Base-by-base conservation (phyloP, 768 basidiomycete genomes). In the Lactarius psammicola region DNA sequence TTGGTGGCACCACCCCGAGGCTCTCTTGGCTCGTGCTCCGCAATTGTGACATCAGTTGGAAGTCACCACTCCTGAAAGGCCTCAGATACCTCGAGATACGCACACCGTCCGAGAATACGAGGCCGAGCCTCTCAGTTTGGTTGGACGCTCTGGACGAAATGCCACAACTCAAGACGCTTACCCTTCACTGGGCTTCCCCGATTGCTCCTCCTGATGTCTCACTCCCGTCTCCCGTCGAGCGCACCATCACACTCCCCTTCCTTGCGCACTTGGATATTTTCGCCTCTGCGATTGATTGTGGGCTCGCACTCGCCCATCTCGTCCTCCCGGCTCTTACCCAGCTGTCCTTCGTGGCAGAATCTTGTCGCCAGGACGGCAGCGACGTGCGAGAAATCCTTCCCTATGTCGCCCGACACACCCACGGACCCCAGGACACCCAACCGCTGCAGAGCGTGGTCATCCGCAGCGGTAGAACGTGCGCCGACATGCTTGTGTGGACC, bases 401-500 rank as follows among this genome's bases (percentile, higher is more conserved):
- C 18, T 49, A 44, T 18, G 4, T 63, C 20, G 34, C 10, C 1
- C 34, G 44, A n/a, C 54, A 44, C 6, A 17, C 54, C 30, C 42
- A 44, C 26, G 60, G 56, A 11, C 26, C 55, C 5, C 67, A 68
- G 23, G 64, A 63, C 28, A 34, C 26, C 1, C 38, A 28, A 13
- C 60, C 64, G 15, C 44, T 68, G 28, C 59, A 40, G 34, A 62
- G 62, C 23, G 6, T 67, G n/a, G 4, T 46, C 3, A 31, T 59
- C 40, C 20, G 9, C 23, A 26, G 26, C 5, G 51, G 17, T 2
- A 10, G 17, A 6, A 4, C 7, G 1, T 0, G 5, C 7, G 2
- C 20, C n/a, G 34, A 58, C 4, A 15, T 66, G 5, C 10, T 56
- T 8, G 23, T 55, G 18, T 66, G 65, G 65, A 9, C 42, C 13